Conservation (phyloP, 495 filamentous ascomycete species). For the Xylaria intraflava region DNA sequence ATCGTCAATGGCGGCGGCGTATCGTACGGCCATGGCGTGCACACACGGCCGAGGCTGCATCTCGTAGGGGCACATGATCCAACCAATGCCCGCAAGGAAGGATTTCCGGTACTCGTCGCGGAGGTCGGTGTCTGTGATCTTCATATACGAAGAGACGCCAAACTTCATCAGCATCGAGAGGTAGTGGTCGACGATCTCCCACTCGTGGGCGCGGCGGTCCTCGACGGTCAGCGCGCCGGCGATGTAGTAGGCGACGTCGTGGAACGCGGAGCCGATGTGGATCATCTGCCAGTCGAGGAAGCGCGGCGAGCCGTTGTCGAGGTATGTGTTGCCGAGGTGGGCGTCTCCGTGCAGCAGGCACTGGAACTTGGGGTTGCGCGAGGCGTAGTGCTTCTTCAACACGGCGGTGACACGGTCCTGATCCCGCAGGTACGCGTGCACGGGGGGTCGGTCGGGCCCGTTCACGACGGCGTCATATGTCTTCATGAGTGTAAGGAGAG, state of each 20-base stretch:
- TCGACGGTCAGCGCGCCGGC: conserved; percentile 25
- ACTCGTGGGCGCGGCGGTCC: conserved; percentile 28
- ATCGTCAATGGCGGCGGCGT: conserved; percentile 28
- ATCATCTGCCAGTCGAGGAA: conserved; percentile 34
- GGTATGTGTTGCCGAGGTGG: conserved; percentile 25
- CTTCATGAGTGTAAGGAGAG: conserved; percentile 17
- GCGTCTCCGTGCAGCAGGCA: conserved; percentile 29
- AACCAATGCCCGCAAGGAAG: conserved; percentile 27
- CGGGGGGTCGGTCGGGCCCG: conserved; percentile 18
- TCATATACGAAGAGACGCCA: conserved; percentile 15
- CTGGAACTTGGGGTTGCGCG: conserved; percentile 22
- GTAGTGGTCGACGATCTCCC: conserved; percentile 27
- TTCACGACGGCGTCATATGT: conserved; percentile 20
- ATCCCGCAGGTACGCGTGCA: conserved; percentile 21
- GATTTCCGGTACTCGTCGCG: conserved; percentile 30
- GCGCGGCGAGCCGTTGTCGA: conserved; percentile 23
- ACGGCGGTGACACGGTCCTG: conserved; percentile 23
- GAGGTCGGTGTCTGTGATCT: conserved; percentile 21
- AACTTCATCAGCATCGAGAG: conserved; percentile 16
- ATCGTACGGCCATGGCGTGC: conserved; percentile 26
- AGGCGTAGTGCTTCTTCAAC: conserved; percentile 24
- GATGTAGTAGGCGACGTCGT: conserved; percentile 32
- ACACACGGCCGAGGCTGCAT: conserved; percentile 27
- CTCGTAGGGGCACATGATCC: conserved; percentile 26
- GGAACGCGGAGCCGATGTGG: conserved; percentile 28